Evolutionary conservation across 1,284 basidiomycete species (phyloP), one percentile per base, ranked within the genome.

Genomic region (Fomitopsis palustris): DNA sequence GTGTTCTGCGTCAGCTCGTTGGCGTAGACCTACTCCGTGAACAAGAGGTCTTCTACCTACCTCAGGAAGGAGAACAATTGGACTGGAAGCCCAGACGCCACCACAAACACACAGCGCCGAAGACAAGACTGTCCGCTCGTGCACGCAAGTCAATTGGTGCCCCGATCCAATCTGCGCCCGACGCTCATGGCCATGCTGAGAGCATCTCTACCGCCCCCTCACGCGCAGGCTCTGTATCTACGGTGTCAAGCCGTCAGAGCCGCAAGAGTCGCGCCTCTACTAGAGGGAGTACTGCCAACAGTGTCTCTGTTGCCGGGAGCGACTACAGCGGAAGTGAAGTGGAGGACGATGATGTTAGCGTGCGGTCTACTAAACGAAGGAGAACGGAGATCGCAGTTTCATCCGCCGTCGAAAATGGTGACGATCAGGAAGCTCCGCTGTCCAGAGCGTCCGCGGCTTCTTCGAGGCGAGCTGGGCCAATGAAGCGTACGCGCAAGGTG

Each of bases 31-130:
- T 87, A 41, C 69, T 86, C 41, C 79, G 83, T 14, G 84, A 87
- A 61, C 78, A 83, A 53, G 86, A 87, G 63, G 77, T 87, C 2
- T 87, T 78, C 68, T 88, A 86, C 65, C 68, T 87, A 12, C 83
- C 83, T 1, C 65, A 66, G 37, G 63, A 67, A 1, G 74, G 70
- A 2, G 75, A 78, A 55, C 56, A 65, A n/a, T 58, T 66, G 31
- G 55, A 58, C 27, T 62, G 55, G 39, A 69, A 64, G 56, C 55
- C 57, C 14, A 62, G 61, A 27, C 51, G 59, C 23, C 67, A 68
- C 35, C 59, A 57, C 29, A 58, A 56, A 23, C 57, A 61, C 33
- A 64, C 59, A 35, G 61, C 68, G 66, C 58, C 73, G 67, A 77
- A 75, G 41, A 77, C 79, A 58, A 72, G 75, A 38, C 63, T 54